Evolutionary conservation across 495 filamentous ascomycete genomes (phyloP).

Genomic region (Cladorrhinum samala): DNA sequence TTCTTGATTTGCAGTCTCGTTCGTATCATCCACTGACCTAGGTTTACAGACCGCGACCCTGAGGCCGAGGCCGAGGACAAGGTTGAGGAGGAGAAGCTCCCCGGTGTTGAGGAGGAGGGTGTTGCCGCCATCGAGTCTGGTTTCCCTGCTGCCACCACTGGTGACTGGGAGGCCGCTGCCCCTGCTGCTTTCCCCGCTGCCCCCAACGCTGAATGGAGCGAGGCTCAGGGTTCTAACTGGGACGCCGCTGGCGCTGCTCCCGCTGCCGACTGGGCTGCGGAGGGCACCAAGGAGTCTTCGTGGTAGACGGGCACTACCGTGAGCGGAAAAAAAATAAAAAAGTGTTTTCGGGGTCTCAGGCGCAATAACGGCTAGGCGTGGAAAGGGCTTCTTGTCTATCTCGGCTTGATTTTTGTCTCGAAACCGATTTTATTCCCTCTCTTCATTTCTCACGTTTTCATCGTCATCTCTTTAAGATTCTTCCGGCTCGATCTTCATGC

Average conservation of each 20-base stretch:
- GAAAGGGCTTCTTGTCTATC: constrained; percentile 7
- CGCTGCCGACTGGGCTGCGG: constrained; percentile 59
- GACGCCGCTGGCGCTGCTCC: constrained; percentile 46
- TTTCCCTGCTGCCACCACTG: constrained; percentile 50
- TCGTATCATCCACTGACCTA: constrained; percentile 22
- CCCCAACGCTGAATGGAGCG: constrained; percentile 40
- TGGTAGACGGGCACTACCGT: constrained; percentile 49
- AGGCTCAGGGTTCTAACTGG: constrained; percentile 66
- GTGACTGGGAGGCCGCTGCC: constrained; percentile 67
- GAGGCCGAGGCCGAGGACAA: constrained; percentile 97
- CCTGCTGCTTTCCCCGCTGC: constrained; percentile 58
- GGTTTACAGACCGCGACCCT: constrained; percentile 75
- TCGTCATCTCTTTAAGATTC: neutral
- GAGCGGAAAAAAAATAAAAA: constrained; percentile 19
- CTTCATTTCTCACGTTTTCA: constrained; percentile 2
- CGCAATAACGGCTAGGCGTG: constrained; percentile 19
- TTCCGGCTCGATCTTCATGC: constrained; percentile 11
- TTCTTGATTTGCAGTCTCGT: too few species aligned
- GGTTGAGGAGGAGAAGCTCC: constrained; percentile 61
- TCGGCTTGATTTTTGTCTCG: constrained; percentile 17
- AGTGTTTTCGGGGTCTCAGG: constrained; percentile 22
- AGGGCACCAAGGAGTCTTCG: constrained; percentile 50
- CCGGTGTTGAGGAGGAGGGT: constrained; percentile 80
- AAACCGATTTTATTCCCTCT: constrained; percentile 16
- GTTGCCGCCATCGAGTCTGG: constrained; percentile 65